phyloP scores from a whole-genome alignment of 2,329 filamentous ascomycete genomes.

The Apiospora malaysiana region DNA sequence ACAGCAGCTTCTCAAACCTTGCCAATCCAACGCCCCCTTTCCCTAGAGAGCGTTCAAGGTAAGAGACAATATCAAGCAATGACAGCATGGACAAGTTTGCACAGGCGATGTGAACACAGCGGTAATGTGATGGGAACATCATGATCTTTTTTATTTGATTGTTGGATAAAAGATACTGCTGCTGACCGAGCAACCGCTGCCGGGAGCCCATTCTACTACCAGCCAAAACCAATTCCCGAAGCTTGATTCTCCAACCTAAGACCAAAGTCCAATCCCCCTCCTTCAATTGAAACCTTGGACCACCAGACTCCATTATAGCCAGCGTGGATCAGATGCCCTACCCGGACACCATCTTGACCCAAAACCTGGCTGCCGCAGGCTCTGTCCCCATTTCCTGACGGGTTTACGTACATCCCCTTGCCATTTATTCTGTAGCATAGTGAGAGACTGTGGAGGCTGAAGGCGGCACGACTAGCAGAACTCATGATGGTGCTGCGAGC shows the following conservation, averaged over 20 bases:
- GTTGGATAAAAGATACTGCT: slow-evolving; percentile 21
- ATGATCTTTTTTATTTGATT: slow-evolving; percentile 21
- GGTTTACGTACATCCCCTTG: not conserved
- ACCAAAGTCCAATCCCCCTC: not conserved
- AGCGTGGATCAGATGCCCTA: not conserved
- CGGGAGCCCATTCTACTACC: slow-evolving; percentile 4
- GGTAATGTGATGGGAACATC: not conserved
- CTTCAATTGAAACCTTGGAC: not conserved
- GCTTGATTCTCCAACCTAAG: not conserved
- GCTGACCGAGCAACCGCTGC: slow-evolving; percentile 3
- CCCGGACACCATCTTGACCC: not conserved
- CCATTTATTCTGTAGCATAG: not conserved
- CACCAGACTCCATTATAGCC: not conserved
- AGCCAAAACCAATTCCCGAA: not conserved
- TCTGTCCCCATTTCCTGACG: slow-evolving; percentile 7
- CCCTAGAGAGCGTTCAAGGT: not conserved
- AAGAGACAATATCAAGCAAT: not conserved
- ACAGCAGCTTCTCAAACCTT: not conserved
- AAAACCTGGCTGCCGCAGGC: not conserved
- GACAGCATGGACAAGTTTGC: not conserved
- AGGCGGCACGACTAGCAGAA: not conserved
- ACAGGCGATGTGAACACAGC: not conserved
- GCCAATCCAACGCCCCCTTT: not conserved
- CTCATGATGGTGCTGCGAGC: not conserved
- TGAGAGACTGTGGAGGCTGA: not conserved